Conservation (phyloP, 2,329 filamentous ascomycete genomes). For the Pseudogymnoascus sp. region DNA sequence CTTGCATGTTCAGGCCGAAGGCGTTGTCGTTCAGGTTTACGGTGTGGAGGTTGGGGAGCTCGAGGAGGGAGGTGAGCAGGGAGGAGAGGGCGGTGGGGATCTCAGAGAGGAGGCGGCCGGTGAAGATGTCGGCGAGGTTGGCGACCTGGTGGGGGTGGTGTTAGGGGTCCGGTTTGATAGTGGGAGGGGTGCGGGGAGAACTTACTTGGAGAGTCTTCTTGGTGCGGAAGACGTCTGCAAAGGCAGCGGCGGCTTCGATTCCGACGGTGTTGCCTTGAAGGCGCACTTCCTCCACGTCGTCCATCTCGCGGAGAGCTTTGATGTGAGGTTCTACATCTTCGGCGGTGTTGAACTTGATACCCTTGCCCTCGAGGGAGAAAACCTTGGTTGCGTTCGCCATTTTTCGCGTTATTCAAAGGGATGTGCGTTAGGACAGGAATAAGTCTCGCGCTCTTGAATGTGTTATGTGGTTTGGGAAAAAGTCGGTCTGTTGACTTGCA, state of each 20-base stretch:
- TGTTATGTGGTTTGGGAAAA: not conserved
- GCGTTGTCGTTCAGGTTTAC: slow-evolving; percentile 97
- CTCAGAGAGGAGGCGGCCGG: slow-evolving; percentile 83
- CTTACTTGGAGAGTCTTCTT: slow-evolving; percentile 75
- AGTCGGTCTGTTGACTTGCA: slow-evolving; percentile 11
- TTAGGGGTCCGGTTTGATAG: not conserved
- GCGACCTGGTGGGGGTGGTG: slow-evolving; percentile 49
- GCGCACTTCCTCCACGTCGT: slow-evolving; percentile 76
- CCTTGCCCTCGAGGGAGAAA: slow-evolving; percentile 88
- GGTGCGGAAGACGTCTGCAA: slow-evolving; percentile 75
- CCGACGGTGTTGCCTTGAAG: slow-evolving; percentile 90
- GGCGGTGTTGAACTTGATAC: slow-evolving; percentile 84
- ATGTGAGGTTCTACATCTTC: slow-evolving; percentile 83
- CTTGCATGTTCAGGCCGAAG: slow-evolving; percentile 91
- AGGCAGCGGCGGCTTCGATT: slow-evolving; percentile 75
- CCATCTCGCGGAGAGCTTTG: slow-evolving; percentile 62
- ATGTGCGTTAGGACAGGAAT: not conserved
- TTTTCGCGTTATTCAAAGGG: slow-evolving; percentile 12
- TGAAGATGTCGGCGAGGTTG: slow-evolving; percentile 97
- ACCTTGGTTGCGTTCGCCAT: slow-evolving; percentile 56
- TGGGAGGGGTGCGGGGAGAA: too few relatives aligned
- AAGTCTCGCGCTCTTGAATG: slow-evolving; percentile 3
- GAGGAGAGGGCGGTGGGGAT: slow-evolving; percentile 84
- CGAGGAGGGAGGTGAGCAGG: slow-evolving; percentile 79
- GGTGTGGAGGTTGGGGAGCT: slow-evolving; percentile 79